Conservation (phyloP, 768 basidiomycete species). For the Fibroporia radiculosa region DNA sequence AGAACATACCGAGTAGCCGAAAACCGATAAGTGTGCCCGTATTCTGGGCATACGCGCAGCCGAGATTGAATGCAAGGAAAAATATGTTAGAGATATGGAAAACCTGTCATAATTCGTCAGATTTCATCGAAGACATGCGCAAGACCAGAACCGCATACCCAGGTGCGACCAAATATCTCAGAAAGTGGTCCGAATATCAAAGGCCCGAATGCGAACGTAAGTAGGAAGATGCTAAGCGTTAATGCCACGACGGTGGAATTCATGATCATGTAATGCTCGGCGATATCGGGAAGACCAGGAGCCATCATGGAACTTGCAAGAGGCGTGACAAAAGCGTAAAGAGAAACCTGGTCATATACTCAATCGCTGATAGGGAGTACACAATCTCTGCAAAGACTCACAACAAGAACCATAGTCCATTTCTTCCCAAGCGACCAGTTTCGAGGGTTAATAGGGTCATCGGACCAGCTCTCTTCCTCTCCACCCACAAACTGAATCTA, state of each 20-base stretch:
- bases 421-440: slow-evolving; percentile 57
- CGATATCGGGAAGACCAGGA: slow-evolving; percentile 45
- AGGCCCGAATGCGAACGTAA: slow-evolving; percentile 58
- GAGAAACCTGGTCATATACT: slow-evolving; percentile 34
- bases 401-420: slow-evolving; percentile 51
- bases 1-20: slow-evolving; percentile 39
- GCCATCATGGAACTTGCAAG: slow-evolving; percentile 58
- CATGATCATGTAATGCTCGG: slow-evolving; percentile 42
- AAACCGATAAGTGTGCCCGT: slow-evolving; percentile 50
- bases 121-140: background rate
- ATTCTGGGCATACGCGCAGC: slow-evolving; percentile 60
- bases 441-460: slow-evolving; percentile 51
- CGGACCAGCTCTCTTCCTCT: too few species aligned
- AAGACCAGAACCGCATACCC: slow-evolving; percentile 32
- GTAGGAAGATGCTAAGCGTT: slow-evolving; percentile 54
- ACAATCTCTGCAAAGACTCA: background rate
- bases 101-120: slow-evolving; percentile 31
- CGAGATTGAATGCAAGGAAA: slow-evolving; percentile 39
- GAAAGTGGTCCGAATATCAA: slow-evolving; percentile 59
- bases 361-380: slow-evolving; percentile 27
- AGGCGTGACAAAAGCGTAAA: slow-evolving; percentile 48
- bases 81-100: slow-evolving; percentile 58
- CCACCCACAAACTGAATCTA: too few species aligned
- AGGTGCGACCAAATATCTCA: slow-evolving; percentile 66
- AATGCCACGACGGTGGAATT: slow-evolving; percentile 44